phyloP scores from a whole-genome alignment of 2,329 filamentous ascomycete species.

The Colletotrichum sp. region DNA sequence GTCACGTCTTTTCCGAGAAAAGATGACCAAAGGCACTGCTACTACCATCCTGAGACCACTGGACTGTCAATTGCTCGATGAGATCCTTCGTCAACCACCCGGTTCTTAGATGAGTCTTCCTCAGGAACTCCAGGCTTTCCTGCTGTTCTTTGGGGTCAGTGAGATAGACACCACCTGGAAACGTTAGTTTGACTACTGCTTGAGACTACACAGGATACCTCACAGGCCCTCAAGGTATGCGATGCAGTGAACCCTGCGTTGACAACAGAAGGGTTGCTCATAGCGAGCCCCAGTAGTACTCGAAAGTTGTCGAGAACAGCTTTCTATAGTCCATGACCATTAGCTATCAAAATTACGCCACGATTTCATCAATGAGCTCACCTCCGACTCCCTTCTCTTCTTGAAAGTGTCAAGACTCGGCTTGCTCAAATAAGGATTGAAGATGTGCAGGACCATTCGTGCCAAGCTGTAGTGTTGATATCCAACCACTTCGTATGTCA shows the following conservation, averaged over 20 bases:
- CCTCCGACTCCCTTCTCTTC: constrained; percentile 23
- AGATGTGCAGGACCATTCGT: constrained; percentile 41
- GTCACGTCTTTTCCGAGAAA: background rate
- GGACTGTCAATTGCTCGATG: background rate
- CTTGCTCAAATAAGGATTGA: constrained; percentile 36
- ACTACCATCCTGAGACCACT: background rate
- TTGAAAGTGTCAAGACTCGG: constrained; percentile 28
- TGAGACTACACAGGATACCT: background rate
- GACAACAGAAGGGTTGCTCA: constrained; percentile 28
- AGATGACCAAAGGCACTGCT: background rate
- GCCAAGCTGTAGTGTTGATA: constrained; percentile 45
- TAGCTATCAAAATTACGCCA: background rate
- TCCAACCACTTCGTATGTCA: constrained; percentile 30
- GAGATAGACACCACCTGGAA: background rate
- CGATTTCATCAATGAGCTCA: background rate
- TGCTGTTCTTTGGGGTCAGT: background rate
- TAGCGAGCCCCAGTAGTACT: constrained; percentile 27
- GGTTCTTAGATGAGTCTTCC: background rate
- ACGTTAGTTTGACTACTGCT: background rate
- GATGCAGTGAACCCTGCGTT: constrained; percentile 30
- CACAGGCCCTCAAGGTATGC: constrained; percentile 30
- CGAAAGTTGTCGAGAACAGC: constrained; percentile 26
- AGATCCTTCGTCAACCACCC: constrained; percentile 6
- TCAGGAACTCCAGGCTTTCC: background rate
- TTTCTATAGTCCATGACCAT: constrained; percentile 15